Evolutionary conservation across 2,329 filamentous ascomycete genomes (phyloP).

Genomic region (Aspergillus ochraceus): DNA sequence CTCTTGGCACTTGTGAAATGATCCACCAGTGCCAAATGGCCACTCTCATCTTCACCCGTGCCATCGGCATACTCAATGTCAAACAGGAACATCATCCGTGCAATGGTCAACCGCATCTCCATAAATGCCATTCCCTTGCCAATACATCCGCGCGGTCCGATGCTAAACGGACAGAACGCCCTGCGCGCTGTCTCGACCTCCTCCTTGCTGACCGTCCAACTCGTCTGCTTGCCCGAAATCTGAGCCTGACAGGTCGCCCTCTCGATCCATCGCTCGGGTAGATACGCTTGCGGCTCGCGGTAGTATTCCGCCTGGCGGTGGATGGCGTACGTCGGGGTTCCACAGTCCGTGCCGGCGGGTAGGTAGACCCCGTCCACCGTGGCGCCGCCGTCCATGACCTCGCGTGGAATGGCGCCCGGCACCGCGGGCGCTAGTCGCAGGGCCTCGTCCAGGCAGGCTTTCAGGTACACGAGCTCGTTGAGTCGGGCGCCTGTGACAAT

Average conservation of each 20-base stretch:
- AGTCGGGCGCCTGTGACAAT: slow-evolving; percentile 37
- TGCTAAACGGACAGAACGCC: slow-evolving; percentile 67
- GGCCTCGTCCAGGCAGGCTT: slow-evolving; percentile 44
- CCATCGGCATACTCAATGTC: slow-evolving; percentile 39
- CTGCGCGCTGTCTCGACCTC: slow-evolving; percentile 57
- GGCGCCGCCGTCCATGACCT: slow-evolving; percentile 40
- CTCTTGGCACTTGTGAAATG: slow-evolving; percentile 41
- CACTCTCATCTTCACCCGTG: slow-evolving; percentile 33
- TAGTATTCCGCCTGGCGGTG: slow-evolving; percentile 67
- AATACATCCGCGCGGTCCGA: slow-evolving; percentile 44
- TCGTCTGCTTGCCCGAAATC: slow-evolving; percentile 23
- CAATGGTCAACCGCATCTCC: slow-evolving; percentile 43
- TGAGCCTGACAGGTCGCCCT: slow-evolving; percentile 45
- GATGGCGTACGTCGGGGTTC: slow-evolving; percentile 66
- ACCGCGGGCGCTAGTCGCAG: slow-evolving; percentile 43
- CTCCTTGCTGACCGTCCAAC: slow-evolving; percentile 46
- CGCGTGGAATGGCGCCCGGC: slow-evolving; percentile 38
- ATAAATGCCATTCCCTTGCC: slow-evolving; percentile 46
- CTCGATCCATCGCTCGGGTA: slow-evolving; percentile 66
- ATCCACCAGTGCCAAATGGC: slow-evolving; percentile 38
- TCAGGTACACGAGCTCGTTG: slow-evolving; percentile 40
- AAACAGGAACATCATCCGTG: slow-evolving; percentile 40
- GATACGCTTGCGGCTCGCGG: slow-evolving; percentile 58
- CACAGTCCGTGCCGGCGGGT: slow-evolving; percentile 60
- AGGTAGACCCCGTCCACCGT: slow-evolving; percentile 39